These are phyloP conservation scores for Lagerstroemia speciosa DNA, from an alignment of 345 rosid genomes.

Conservation along the genomic window DNA sequence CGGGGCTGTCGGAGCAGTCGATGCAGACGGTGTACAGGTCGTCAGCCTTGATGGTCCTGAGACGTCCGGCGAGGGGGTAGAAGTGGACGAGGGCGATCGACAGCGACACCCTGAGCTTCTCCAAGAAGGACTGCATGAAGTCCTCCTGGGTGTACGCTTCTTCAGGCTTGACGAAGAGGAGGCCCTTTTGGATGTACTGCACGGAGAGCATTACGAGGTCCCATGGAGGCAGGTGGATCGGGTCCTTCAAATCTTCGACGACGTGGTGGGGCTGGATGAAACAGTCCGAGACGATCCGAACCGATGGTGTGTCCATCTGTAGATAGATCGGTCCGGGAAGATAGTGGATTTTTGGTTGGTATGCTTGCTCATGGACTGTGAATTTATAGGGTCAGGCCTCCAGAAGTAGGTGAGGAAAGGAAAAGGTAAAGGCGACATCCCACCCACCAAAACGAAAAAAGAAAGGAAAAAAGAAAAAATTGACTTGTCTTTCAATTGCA, in stretches of 20 bases:
- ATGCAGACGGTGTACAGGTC: constrained; percentile 39
- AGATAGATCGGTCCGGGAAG: background rate
- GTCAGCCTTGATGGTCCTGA: constrained; percentile 18
- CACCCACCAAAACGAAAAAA: too few relatives aligned
- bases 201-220: constrained; percentile 63
- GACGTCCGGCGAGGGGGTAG: constrained; percentile 69
- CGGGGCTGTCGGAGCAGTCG: constrained; percentile 44
- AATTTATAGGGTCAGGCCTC: background rate
- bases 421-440: too few relatives aligned
- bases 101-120: constrained; percentile 40
- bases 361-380: too few relatives aligned
- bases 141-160: constrained; percentile 6
- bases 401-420: background rate
- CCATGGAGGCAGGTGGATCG: constrained; percentile 53
- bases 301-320: background rate
- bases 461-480: too few relatives aligned
- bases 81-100: constrained; percentile 56
- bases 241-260: constrained; percentile 31
- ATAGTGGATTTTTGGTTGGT: too few relatives aligned
- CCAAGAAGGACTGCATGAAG: constrained; percentile 29
- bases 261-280: constrained; percentile 38
- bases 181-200: constrained; percentile 61
- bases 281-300: constrained; percentile 11
- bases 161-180: constrained; percentile 45
- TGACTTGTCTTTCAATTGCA: too few relatives aligned